These are phyloP conservation scores for Periconia macrospinosa DNA, from an alignment of 2,329 filamentous ascomycete species.

Conservation along the genomic window DNA sequence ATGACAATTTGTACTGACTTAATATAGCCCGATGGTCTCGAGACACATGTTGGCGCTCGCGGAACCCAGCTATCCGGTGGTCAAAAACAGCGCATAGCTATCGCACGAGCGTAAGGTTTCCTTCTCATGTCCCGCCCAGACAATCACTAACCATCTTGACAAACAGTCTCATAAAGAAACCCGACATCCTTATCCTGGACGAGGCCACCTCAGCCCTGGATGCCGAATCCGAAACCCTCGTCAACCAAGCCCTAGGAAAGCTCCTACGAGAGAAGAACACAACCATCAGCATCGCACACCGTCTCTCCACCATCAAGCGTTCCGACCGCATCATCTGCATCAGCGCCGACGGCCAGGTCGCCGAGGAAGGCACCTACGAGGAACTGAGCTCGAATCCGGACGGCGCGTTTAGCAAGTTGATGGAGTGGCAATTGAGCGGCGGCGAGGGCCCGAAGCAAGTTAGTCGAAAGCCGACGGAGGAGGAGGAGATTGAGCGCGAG, in stretches of 20 bases:
- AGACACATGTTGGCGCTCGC: conserved; percentile 88
- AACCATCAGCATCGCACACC: conserved; percentile 95
- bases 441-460: conserved; percentile 57
- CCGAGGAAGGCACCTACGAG: conserved; percentile 83
- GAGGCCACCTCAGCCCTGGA: conserved; percentile 94
- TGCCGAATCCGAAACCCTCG: conserved; percentile 93
- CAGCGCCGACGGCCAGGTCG: conserved; percentile 81
- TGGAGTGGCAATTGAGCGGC: conserved; percentile 98
- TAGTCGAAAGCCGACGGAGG: conserved; percentile 45
- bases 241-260: conserved; percentile 83
- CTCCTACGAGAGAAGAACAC: conserved; percentile 87
- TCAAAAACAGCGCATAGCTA: conserved; percentile 97
- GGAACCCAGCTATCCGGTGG: conserved; percentile 94
- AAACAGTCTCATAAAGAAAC: conserved; percentile 75
- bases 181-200: conserved; percentile 94
- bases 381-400: conserved; percentile 71
- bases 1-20: conserved; percentile 15
- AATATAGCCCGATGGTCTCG: conserved; percentile 77
- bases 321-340: conserved; percentile 94
- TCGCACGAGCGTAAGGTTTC: conserved; percentile 69
- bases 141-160: neutral
- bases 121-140: too few species aligned
- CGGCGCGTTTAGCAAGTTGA: conserved; percentile 90
- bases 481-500: conserved; percentile 54
- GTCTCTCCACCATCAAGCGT: conserved; percentile 93